Evolutionary conservation across 2,329 filamentous ascomycete species (phyloP), one percentile per base, ranked within the genome.

Genomic region (Fusarium albidum): DNA sequence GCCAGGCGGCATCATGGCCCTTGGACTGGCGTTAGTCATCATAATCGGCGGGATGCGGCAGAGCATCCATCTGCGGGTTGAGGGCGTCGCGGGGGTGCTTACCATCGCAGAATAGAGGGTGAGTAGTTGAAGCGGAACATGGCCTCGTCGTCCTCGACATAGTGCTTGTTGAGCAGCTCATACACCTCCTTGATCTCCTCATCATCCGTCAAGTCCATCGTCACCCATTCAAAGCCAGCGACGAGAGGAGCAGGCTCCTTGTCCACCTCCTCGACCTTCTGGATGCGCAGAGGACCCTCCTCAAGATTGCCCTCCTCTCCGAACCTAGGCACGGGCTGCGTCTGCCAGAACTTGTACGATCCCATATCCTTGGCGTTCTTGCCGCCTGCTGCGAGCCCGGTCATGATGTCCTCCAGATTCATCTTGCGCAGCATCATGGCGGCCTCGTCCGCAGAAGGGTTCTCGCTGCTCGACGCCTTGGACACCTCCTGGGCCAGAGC

Each of bases 101-200:
- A 92, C 92, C 95, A 99, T 73, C 92, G 89, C 40, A 99, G 79
- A 69, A 98, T 96, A 2, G 90, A 87, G 32, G 86, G 80, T 1
- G 92, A 96, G 77, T 99, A 99, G 73, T 95, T 94, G 82, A 99
- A 98, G 47, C 95, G 88, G 79, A 99, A 98, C 83, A 96, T 96
- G 57, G 94, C 92, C 72, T 96, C 93, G 66, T 92, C 90, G 72
- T 99, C 95, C 77, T 99, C 95, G 54, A 99, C 95, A 65, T 98
- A 99, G 76, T 99, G 95, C 49, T 92, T 90, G 62, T 91, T 91
- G 52, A 99, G 81, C 63, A 99, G 79, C 64, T 96, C 91, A 74
- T 93, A 96, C 7, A 99, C 87, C 77, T 99, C 95, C 68, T 92
- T 86, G 59, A 97, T 82, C 79, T 91, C 89, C 29, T 82, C 83